These are phyloP conservation scores for Bertia moriformis DNA, from an alignment of 2,329 filamentous ascomycete species.

Conservation along the genomic window DNA sequence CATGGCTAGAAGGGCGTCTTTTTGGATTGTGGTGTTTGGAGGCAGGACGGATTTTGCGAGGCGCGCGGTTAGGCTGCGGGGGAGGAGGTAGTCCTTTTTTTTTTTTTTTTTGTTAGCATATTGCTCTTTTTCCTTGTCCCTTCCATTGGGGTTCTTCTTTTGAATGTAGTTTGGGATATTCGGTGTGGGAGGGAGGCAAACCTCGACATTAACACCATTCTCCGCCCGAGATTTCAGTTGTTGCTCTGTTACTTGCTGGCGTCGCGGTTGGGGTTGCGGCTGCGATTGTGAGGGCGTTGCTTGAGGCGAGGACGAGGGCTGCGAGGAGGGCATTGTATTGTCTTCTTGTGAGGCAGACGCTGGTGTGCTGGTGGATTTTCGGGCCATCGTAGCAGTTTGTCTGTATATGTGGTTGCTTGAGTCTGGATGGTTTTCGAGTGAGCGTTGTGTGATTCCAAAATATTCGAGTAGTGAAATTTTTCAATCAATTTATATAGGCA, in stretches of 20 bases:
- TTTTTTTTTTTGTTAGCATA: conserved; percentile 1
- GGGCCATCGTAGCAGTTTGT: too few species aligned
- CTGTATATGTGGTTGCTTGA: too few species aligned
- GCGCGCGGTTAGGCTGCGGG: conserved; percentile 44
- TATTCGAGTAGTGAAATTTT: too few species aligned
- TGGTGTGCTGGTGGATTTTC: too few species aligned
- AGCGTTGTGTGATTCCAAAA: too few species aligned
- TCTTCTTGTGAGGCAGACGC: too few species aligned
- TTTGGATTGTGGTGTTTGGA: conserved; percentile 49
- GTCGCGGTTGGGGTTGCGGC: conserved; percentile 4
- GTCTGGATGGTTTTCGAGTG: too few species aligned
- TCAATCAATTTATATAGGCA: too few species aligned
- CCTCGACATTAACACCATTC: conserved; percentile 20
- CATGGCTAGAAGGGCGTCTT: conserved; percentile 48
- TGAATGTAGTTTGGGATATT: neutral
- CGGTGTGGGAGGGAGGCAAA: conserved; percentile 7
- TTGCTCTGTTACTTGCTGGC: conserved; percentile 15
- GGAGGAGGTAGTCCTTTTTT: conserved; percentile 42
- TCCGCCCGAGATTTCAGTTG: conserved; percentile 20
- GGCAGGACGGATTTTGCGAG: conserved; percentile 49
- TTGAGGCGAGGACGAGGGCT: neutral
- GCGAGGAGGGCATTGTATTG: too few species aligned
- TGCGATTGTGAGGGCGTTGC: conserved; percentile 7
- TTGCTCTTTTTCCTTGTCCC: neutral
- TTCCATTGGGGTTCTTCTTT: too few species aligned